These are phyloP conservation scores for Exophiala lecanii-corni DNA, from an alignment of 2,329 filamentous ascomycete species.

Conservation along the genomic window DNA sequence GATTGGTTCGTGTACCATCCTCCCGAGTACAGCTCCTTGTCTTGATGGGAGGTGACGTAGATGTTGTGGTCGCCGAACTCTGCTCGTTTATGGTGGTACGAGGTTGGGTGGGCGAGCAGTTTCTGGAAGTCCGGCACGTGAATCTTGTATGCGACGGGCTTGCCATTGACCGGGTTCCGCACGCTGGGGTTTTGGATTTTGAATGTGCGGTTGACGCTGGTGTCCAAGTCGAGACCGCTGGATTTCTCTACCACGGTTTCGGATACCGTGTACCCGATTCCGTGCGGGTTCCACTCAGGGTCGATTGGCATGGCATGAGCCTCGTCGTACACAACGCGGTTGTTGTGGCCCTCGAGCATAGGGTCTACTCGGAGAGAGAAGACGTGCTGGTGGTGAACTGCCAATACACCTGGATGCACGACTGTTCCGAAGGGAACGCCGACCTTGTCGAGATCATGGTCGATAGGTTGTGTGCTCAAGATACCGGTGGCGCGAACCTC, in stretches of 20 bases:
- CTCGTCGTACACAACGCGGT: conserved; percentile 55
- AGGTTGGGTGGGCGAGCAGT: conserved; percentile 48
- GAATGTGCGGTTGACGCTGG: conserved; percentile 49
- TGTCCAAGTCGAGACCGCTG: conserved; percentile 46
- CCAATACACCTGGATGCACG: conserved; percentile 65
- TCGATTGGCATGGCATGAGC: conserved; percentile 57
- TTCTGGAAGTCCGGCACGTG: conserved; percentile 54
- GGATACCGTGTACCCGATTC: conserved; percentile 47
- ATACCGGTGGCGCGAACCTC: conserved; percentile 67
- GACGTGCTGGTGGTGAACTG: conserved; percentile 70
- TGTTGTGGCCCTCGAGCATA: conserved; percentile 48
- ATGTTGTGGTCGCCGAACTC: conserved; percentile 54
- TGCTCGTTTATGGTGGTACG: conserved; percentile 47
- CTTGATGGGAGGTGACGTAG: conserved; percentile 52
- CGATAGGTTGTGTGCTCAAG: conserved; percentile 62
- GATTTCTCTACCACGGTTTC: conserved; percentile 46
- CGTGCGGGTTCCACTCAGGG: conserved; percentile 47
- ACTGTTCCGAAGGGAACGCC: conserved; percentile 64
- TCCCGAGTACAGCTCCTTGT: conserved; percentile 50
- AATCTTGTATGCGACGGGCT: conserved; percentile 54
- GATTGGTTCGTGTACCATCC: conserved; percentile 56
- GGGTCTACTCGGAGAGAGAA: conserved; percentile 64
- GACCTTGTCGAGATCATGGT: conserved; percentile 50
- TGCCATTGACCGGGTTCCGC: conserved; percentile 51
- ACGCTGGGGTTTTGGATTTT: conserved; percentile 54